These are phyloP conservation scores for Thinopyrum obtusiflorum DNA, from an alignment of 202 grass and related monocot genomes.

Conservation along the genomic window DNA sequence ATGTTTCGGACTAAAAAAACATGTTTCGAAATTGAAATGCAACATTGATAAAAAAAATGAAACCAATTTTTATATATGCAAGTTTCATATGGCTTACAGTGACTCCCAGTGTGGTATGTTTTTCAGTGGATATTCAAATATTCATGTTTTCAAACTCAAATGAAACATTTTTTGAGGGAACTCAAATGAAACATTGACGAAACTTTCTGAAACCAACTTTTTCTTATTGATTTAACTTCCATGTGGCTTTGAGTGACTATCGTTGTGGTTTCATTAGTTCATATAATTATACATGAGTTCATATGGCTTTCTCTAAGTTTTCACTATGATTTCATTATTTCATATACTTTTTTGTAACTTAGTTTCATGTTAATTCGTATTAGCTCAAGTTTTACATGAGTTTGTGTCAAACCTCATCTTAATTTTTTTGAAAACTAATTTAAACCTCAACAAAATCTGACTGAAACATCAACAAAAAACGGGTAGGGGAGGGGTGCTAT, in stretches of 20 bases:
- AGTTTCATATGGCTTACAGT: not conserved
- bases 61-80: not conserved
- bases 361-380: not conserved
- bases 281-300: not conserved
- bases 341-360: not conserved
- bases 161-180: not conserved
- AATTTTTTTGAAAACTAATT: not conserved
- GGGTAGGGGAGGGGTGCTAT: not conserved
- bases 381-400: not conserved
- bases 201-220: not conserved
- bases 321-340: not conserved
- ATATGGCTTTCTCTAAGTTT: not conserved
- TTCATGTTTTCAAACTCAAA: not conserved
- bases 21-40: not conserved
- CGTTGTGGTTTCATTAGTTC: not conserved
- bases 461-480: not conserved
- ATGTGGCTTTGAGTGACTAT: not conserved
- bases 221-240: not conserved
- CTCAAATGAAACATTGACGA: not conserved
- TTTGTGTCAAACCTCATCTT: not conserved
- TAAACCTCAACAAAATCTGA: not conserved
- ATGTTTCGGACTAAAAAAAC: not conserved
- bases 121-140: not conserved
- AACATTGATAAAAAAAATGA: not conserved
- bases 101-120: not conserved